Percentiles rank a stretch among this genome's conserved stretches.
phyloP scores from a whole-genome alignment of 352 stramenopile species.

The Globisporangium iwayamae region DNA sequence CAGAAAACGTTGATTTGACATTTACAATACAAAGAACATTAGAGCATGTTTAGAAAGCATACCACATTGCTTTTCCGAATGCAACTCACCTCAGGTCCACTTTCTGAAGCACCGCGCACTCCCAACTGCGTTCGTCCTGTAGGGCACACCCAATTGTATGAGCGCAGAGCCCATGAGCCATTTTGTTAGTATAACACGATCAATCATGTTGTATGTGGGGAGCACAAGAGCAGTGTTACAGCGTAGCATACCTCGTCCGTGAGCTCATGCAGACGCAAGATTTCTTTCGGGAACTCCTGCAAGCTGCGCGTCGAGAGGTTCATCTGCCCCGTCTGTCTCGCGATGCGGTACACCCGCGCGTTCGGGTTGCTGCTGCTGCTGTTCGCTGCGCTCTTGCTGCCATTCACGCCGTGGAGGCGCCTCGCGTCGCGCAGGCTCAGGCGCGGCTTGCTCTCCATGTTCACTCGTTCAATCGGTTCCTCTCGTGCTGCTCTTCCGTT shows the following conservation, averaged over 20 bases:
- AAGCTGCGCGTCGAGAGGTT: conserved; percentile 64
- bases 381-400: conserved; percentile 2
- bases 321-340: conserved; percentile 49
- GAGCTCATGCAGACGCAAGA: conserved; percentile 60
- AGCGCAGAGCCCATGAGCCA: not conserved
- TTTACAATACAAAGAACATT: too few species aligned
- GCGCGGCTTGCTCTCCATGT: conserved; percentile 33
- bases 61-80: not conserved
- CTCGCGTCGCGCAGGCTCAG: conserved; percentile 46
- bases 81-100: conserved; percentile 56
- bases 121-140: conserved; percentile 68
- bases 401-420: conserved; percentile 17
- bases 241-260: conserved; percentile 36
- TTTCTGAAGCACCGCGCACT: conserved; percentile 64
- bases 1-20: not conserved
- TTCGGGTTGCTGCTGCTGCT: conserved; percentile 20
- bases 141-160: not conserved
- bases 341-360: conserved; percentile 42
- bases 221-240: not conserved
- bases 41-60: too few species aligned
- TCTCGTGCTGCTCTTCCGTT: not conserved
- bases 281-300: conserved; percentile 45
- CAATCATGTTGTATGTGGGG: not conserved
- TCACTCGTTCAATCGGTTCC: not conserved
- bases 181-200: not conserved